Evolutionary conservation across 176 grass and related monocot genomes (phyloP), one percentile per base, ranked within the genome.

Genomic region (Coix lacrymajobi): DNA sequence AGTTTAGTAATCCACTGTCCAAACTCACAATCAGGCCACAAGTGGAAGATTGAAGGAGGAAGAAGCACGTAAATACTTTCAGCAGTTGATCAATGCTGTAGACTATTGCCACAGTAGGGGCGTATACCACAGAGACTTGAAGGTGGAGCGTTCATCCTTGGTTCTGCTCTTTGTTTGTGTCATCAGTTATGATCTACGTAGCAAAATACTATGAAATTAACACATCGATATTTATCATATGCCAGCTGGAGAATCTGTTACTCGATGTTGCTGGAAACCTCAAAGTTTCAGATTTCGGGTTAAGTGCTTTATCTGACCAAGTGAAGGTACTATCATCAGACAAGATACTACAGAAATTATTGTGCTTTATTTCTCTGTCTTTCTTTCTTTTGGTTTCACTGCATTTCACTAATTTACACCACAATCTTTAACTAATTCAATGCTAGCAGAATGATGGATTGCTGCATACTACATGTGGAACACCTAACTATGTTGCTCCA

Each of bases 21-120:
- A 43, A 56, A 28, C 74, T 62, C 71, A n/a, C 49, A 69, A 73
- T 58, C 82, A 97, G 94, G 91, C 67, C 22, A 88, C 91, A 80
- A 85, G 64, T 58, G 92, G 94, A 41, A 92, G 87, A 39, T 65
- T 97, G 83, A 90, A 92, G 84, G 94, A 97, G 78, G 94, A 97
- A 33, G 94, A 94, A 81, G 89, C 94, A 37, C 89, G 87, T 11
- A 94, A 80, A 71, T 97, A 92, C 64, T 97, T 97, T 81, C 94
- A 97, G 26, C 91, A 94, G 76, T 77, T 97, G 84, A 97, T 97
- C 66, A 82, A 90, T 74, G 94, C 87, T 34, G 92, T 97, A 41
- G 94, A 97, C 79, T 97, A 94, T 74, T 97, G 94, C 75, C 94
- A 97, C 60, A 97, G 94, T 71, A 94, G 94, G 86, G 94, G 94